Percentiles rank a stretch among this genome's conserved stretches.
Evolutionary conservation across 2,329 filamentous ascomycete species (phyloP).

Genomic region (Apiospora saccharicola): DNA sequence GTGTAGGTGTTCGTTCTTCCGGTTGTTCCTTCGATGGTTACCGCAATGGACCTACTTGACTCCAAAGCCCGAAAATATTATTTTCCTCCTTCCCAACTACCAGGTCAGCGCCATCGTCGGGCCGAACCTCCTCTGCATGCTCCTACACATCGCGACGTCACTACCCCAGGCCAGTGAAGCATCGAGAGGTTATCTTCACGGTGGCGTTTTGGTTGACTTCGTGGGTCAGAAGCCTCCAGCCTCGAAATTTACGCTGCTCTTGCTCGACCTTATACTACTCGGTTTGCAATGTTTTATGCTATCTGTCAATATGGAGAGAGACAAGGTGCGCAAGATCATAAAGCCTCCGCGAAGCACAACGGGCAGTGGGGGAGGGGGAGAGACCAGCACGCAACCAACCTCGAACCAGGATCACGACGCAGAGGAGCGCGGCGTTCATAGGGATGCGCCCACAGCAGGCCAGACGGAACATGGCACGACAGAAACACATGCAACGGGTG

Average conservation of each 20-base stretch:
- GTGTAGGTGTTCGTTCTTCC: constrained; percentile 69
- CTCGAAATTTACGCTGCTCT: constrained; percentile 61
- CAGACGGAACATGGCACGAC: constrained; percentile 45
- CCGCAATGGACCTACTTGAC: constrained; percentile 71
- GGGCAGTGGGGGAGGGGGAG: not conserved
- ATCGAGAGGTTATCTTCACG: constrained; percentile 70
- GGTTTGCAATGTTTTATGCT: constrained; percentile 70
- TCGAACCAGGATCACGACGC: constrained; percentile 60
- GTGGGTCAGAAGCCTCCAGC: constrained; percentile 70
- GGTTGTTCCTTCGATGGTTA: constrained; percentile 64
- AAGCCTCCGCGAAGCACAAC: constrained; percentile 42
- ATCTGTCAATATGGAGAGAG: constrained; percentile 66
- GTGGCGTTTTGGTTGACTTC: constrained; percentile 72
- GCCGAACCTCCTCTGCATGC: constrained; percentile 66
- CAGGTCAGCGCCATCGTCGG: constrained; percentile 66
- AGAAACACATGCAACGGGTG: constrained; percentile 50
- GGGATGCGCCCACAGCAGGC: constrained; percentile 44
- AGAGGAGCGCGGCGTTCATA: constrained; percentile 61
- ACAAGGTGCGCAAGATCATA: constrained; percentile 60
- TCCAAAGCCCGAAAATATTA: constrained; percentile 65
- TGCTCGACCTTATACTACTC: constrained; percentile 64
- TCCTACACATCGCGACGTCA: constrained; percentile 64
- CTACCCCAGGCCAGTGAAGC: constrained; percentile 66
- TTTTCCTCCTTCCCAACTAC: constrained; percentile 62
- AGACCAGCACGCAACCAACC: constrained; percentile 8